Evolutionary conservation across 257 asterid species (phyloP).

Genomic region (Jasminum sambac): DNA sequence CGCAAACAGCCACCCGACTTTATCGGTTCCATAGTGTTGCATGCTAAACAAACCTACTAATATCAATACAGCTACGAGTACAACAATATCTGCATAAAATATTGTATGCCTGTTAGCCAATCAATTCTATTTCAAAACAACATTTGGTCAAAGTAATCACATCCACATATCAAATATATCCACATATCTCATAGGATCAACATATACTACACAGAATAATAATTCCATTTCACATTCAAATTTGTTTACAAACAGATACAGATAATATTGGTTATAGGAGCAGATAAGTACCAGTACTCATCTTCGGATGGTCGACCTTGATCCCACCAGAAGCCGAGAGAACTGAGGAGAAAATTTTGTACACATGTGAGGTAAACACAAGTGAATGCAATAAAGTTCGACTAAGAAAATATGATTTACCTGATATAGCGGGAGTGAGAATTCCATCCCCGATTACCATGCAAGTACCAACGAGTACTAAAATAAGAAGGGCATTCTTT

Average conservation of each 20-base stretch:
- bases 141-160: no score
- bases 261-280: conserved; percentile 1
- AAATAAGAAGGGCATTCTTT: conserved; percentile 70
- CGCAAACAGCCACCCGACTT: conserved; percentile 97
- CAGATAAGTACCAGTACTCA: conserved; percentile 68
- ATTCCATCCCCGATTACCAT: conserved; percentile 98
- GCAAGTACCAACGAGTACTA: conserved; percentile 89
- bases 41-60: conserved; percentile 88
- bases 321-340: conserved; percentile 97
- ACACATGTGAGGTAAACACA: not conserved
- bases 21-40: conserved; percentile 97
- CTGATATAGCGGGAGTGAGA: conserved; percentile 98
- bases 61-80: conserved; percentile 78
- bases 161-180: no score
- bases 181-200: no score
- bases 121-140: no score
- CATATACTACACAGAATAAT: no score
- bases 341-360: conserved; percentile 42
- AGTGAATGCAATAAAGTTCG: not conserved
- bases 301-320: conserved; percentile 79
- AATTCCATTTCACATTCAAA: no score
- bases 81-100: conserved; percentile 75
- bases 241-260: not conserved
- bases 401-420: conserved; percentile 33
- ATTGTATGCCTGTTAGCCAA: conserved; percentile 5